Evolutionary conservation across 176 grass and related monocot species (phyloP).

Genomic region (Eragrostis curvula): DNA sequence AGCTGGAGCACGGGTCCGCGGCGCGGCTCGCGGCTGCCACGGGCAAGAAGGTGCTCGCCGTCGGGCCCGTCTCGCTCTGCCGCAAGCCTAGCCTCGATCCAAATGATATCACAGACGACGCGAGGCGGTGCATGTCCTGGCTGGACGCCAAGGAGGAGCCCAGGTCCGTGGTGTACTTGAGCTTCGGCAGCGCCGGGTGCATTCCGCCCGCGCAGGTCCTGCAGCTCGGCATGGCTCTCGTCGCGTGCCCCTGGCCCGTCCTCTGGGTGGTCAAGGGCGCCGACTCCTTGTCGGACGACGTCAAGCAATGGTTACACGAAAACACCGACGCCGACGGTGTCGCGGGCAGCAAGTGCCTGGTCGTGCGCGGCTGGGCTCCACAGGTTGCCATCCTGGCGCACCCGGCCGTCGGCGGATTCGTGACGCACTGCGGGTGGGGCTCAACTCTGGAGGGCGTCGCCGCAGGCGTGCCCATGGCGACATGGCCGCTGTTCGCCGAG

Average conservation of each 20-base stretch:
- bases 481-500: slow-evolving; percentile 75
- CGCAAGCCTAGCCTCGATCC: neutral
- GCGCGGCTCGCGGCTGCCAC: slow-evolving; percentile 17
- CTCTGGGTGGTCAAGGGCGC: slow-evolving; percentile 63
- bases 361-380: slow-evolving; percentile 67
- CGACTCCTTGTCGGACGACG: slow-evolving; percentile 40
- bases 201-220: slow-evolving; percentile 52
- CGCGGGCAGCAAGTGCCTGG: slow-evolving; percentile 32
- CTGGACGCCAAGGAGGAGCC: slow-evolving; percentile 52
- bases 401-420: slow-evolving; percentile 60
- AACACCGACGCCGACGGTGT: slow-evolving; percentile 35
- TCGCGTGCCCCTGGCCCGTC: slow-evolving; percentile 50
- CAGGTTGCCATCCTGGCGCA: slow-evolving; percentile 70
- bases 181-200: slow-evolving; percentile 64
- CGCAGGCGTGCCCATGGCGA: slow-evolving; percentile 56
- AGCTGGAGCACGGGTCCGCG: slow-evolving; percentile 68
- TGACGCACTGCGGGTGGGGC: slow-evolving; percentile 94
- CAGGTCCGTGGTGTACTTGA: slow-evolving; percentile 71
- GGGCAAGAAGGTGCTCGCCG: slow-evolving; percentile 46
- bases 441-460: slow-evolving; percentile 74
- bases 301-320: slow-evolving; percentile 41
- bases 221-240: slow-evolving; percentile 63
- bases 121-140: slow-evolving; percentile 59
- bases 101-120: no score
- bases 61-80: slow-evolving; percentile 67